Evolutionary conservation across 441 rosid genomes (phyloP).

Genomic region (Melastoma candidum): DNA sequence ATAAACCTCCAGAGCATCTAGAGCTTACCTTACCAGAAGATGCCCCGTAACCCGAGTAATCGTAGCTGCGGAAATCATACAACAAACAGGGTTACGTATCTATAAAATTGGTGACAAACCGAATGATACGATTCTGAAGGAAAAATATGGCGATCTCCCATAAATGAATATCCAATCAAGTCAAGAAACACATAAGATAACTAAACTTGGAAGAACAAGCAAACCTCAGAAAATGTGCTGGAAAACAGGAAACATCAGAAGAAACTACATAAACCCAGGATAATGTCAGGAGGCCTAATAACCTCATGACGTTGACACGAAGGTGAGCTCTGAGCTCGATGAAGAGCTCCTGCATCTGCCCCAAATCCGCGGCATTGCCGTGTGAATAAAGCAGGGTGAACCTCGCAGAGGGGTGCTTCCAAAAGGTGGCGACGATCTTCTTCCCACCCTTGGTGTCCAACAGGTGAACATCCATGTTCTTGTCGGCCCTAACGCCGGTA

Average conservation of each 20-base stretch:
- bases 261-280: too few relatives aligned
- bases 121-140: too few relatives aligned
- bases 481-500: slow-evolving; percentile 61
- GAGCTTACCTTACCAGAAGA: slow-evolving; percentile 82
- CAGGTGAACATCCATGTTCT: slow-evolving; percentile 68
- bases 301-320: slow-evolving; percentile 94
- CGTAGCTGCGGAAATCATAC: slow-evolving; percentile 50
- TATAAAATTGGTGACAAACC: too few relatives aligned
- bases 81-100: too few relatives aligned
- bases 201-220: too few relatives aligned
- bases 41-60: slow-evolving; percentile 96
- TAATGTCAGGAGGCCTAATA: not conserved
- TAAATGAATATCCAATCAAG: too few relatives aligned
- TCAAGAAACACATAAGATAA: too few relatives aligned
- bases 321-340: slow-evolving; percentile 89
- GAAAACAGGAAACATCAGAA: too few relatives aligned
- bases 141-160: too few relatives aligned
- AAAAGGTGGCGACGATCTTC: slow-evolving; percentile 73
- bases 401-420: slow-evolving; percentile 86
- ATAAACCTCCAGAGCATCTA: not conserved
- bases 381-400: slow-evolving; percentile 89
- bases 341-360: slow-evolving; percentile 92
- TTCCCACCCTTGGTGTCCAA: slow-evolving; percentile 72
- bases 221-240: too few relatives aligned
- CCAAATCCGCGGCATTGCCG: slow-evolving; percentile 98